Evolutionary conservation across 1,284 basidiomycete genomes (phyloP), one percentile per base, ranked within the genome.

Genomic region (Chondrostereum purpureum): DNA sequence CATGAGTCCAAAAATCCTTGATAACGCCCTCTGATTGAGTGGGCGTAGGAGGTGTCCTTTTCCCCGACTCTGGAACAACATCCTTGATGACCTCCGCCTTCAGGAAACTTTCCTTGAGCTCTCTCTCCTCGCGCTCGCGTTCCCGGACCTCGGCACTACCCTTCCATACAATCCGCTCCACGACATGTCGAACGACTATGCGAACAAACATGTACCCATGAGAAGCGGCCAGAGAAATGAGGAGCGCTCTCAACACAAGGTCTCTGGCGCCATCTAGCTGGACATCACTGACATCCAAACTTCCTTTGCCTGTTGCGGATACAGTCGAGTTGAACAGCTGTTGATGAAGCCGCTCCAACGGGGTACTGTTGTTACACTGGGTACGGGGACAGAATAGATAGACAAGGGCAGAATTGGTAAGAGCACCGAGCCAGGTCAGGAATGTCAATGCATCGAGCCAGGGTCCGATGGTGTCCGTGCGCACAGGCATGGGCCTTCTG

Each of bases 391-490:
- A 78, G 72, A 92, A 92, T 54, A 92, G 80, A 66, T 88, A 89
- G 39, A 94, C 84, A 43, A 96, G 76, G 3, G 91, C 84, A 0
- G 88, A 76, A 61, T 92, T 94, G 18, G 85, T 89, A 39, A 95
- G 68, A 0, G 90, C 83, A 2, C 83, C 82, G 42, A 95, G 69
- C 91, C 92, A 96, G 10, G 87, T 77, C 58, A 97, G 74, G 67
- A 91, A 85, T n/a, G 80, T 78, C 53, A 99, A 69, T 4, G 85
- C 82, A 48, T 94, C 85, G 34, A 98, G 76, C 95, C 95, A 99
- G 0, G 92, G 87, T 0, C 95, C 95, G 53, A 98, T 92, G 3
- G 84, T 88, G 59, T 96, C 93, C 10, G 87, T 86, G 6, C 94
- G 82, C 12, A 73, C 67, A 0, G 95, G 93, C 31, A 96, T 75